A percentile compares a stretch with the other conserved stretches of the same genome.
Conservation (phyloP, 106 monocot genomes). For the Allium fistulosum region DNA sequence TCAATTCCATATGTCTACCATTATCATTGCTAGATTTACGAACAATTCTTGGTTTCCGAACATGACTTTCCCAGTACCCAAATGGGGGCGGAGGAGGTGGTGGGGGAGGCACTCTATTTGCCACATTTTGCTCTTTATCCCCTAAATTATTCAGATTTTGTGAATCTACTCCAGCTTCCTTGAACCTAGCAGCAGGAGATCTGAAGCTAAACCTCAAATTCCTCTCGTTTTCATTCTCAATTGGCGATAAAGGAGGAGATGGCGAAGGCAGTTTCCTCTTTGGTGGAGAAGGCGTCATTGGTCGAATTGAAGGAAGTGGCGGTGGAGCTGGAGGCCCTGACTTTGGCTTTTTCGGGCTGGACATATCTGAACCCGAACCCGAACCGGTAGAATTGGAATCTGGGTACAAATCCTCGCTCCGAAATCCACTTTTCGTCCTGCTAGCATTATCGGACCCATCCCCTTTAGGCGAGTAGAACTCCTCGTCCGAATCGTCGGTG, state of each 20-base stretch:
- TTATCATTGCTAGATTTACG: not conserved
- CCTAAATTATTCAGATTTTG: conserved; percentile 5
- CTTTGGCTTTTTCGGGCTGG: conserved; percentile 20
- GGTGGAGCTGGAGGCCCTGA: conserved; percentile 31
- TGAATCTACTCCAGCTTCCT: not conserved
- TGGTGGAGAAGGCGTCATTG: conserved; percentile 31
- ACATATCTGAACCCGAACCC: conserved; percentile 8
- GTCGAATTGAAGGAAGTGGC: conserved; percentile 21
- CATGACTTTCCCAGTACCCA: conserved; percentile 32
- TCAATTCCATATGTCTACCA: no score
- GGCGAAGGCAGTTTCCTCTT: conserved; percentile 31
- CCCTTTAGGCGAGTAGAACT: conserved; percentile 53
- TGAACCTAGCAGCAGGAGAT: conserved; percentile 2
- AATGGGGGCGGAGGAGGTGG: conserved; percentile 37
- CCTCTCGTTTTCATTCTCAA: not conserved
- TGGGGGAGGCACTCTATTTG: conserved; percentile 15
- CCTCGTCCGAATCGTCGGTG: conserved; percentile 27
- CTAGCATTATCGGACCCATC: not conserved
- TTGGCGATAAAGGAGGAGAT: conserved; percentile 34
- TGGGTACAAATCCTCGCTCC: conserved; percentile 33
- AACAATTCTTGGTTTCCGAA: conserved; percentile 2
- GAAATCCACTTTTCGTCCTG: conserved; percentile 25
- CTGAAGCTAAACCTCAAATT: not conserved
- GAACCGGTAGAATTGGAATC: conserved; percentile 25
- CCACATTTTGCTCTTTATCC: not conserved